Base-by-base conservation (phyloP, 768 basidiomycete species). In the Sporobolomyces roseus region DNA sequence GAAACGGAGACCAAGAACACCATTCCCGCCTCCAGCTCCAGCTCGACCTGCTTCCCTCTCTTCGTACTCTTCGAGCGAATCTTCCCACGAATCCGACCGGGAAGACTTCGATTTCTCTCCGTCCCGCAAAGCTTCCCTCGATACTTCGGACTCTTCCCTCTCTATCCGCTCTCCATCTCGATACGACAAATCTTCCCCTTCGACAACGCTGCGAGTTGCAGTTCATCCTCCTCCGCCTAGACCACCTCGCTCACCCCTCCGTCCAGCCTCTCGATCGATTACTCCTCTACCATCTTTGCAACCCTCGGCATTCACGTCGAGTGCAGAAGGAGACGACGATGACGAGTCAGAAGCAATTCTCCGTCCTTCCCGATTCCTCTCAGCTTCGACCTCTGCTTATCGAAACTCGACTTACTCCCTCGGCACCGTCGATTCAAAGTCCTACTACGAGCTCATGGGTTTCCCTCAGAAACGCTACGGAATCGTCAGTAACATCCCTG, bases 71-170 rank as follows among this genome's bases (percentile, higher is more conserved):
- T 58, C 56, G 10, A 29, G 36, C 19, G n/a, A n/a, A n/a, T 38
- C 56, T 9, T 58, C 56, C 25, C 21, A 45, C 38, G 14, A 19
- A 3, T 45, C 56, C 25, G 56, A 43, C 19, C 56, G 35, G 10
- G 46, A 50, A 58, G 56, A 58, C n/a, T 45, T 58, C 41, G 56
- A 58, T 27, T 45, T 58, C n/a, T 56, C 55, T 25, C 45, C 56
- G 16, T 56, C 54, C 25, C 38, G 3, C 3, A 58, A 58, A 45
- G 41, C 43, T 29, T 58, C 56, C 41, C 45, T 58, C 56, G 56
- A 58, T 17, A 58, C 56, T 43, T 58, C 56, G 3, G 56, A 58
- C 23, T 58, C 56, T 9, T 58, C 56, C 25, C 45, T 30, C 17
- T 58, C 56, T 38, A 43, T 3, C 29, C 27, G 21, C 7, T 27